These are phyloP conservation scores for Talaromyces stipitatus DNA, from an alignment of 495 filamentous ascomycete species.

Conservation along the genomic window DNA sequence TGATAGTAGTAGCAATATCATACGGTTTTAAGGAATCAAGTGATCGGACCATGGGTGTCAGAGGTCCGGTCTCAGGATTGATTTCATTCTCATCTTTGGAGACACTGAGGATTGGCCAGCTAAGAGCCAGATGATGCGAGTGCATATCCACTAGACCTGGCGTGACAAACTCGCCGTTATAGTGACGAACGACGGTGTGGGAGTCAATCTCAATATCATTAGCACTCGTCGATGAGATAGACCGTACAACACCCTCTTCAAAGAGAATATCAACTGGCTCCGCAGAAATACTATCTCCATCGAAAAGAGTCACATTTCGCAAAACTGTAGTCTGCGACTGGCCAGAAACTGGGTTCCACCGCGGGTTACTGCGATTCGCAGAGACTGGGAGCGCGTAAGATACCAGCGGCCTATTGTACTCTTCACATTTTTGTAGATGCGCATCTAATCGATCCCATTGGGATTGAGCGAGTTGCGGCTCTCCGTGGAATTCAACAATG, in stretches of 20 bases:
- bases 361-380: conserved; percentile 6
- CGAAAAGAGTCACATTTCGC: conserved; percentile 9
- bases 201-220: not conserved
- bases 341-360: conserved; percentile 6
- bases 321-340: conserved; percentile 1
- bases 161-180: conserved; percentile 48
- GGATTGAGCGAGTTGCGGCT: not conserved
- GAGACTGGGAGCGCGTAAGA: not conserved
- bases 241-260: conserved; percentile 3
- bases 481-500: conserved; percentile 6
- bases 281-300: not conserved
- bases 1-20: conserved; percentile 49
- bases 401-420: not conserved
- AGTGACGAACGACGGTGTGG: conserved; percentile 3
- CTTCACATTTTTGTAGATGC: not conserved
- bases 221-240: not conserved
- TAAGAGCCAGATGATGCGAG: conserved; percentile 34
- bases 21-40: conserved; percentile 48
- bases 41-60: conserved; percentile 52
- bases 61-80: conserved; percentile 11
- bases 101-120: conserved; percentile 16
- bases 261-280: conserved; percentile 6
- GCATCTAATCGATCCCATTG: conserved; percentile 5
- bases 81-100: conserved; percentile 17
- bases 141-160: conserved; percentile 63